These are phyloP conservation scores for Penicillium arizonense DNA, from an alignment of 495 filamentous ascomycete genomes.

Conservation along the genomic window DNA sequence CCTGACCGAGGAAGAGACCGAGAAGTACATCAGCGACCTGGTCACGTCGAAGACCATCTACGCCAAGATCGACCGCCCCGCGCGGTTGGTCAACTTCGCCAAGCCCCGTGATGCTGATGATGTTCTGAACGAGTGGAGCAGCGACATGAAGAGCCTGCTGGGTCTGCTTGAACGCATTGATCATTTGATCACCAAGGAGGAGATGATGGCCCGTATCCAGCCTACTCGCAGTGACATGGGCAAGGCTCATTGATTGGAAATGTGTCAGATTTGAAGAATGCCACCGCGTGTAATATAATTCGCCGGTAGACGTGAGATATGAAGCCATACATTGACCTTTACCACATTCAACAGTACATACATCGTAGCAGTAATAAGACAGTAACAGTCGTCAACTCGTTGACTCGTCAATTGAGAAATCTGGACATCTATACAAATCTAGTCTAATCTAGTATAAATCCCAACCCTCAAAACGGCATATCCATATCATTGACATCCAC, in stretches of 20 bases:
- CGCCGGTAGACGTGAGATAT: constrained; percentile 25
- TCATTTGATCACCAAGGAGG: constrained; percentile 98
- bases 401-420: background rate
- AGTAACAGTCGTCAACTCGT: background rate
- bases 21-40: constrained; percentile 93
- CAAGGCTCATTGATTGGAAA: constrained; percentile 38
- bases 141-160: constrained; percentile 95
- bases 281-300: constrained; percentile 36
- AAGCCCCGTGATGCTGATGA: constrained; percentile 95
- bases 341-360: background rate
- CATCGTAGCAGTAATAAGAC: background rate
- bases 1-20: constrained; percentile 90
- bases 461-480: constrained; percentile 54
- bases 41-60: constrained; percentile 96
- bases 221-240: constrained; percentile 60
- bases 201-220: constrained; percentile 99
- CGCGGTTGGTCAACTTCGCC: constrained; percentile 86
- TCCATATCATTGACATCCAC: constrained; percentile 64
- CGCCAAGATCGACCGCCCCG: constrained; percentile 95
- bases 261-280: constrained; percentile 9
- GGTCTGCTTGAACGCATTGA: constrained; percentile 92
- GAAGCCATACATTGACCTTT: constrained; percentile 4
- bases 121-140: constrained; percentile 97
- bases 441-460: constrained; percentile 4
- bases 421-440: constrained; percentile 4